Evolutionary conservation across 2,329 filamentous ascomycete species (phyloP).

Genomic region (Verticillium alfalfae): DNA sequence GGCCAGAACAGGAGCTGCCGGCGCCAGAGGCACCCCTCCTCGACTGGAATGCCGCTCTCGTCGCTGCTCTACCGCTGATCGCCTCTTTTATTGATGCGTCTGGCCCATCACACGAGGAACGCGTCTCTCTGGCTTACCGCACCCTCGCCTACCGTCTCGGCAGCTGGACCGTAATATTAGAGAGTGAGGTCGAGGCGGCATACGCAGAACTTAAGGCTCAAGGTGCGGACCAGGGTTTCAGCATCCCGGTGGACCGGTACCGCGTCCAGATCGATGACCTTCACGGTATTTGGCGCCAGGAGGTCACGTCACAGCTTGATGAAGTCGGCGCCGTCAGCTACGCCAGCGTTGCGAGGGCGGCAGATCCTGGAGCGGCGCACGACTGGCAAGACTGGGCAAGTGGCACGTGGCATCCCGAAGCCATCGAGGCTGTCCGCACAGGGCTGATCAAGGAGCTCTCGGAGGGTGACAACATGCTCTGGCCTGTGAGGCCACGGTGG

Average conservation of each 20-base stretch:
- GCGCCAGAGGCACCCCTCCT: neutral
- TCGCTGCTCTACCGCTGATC: conserved; percentile 5
- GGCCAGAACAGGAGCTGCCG: neutral
- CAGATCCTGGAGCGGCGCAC: conserved; percentile 16
- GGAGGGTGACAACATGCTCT: conserved; percentile 34
- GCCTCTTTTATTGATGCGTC: conserved; percentile 3
- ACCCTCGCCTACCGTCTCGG: conserved; percentile 20
- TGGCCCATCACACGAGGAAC: neutral
- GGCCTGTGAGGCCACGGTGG: conserved; percentile 26
- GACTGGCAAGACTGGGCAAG: neutral
- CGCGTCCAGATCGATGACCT: conserved; percentile 4
- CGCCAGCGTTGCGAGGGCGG: conserved; percentile 22
- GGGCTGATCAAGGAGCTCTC: conserved; percentile 37
- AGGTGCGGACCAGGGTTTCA: conserved; percentile 2
- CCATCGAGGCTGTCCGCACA: conserved; percentile 18
- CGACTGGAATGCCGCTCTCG: neutral
- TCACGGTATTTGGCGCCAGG: conserved; percentile 14
- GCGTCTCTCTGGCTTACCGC: conserved; percentile 10
- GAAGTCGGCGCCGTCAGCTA: conserved; percentile 11
- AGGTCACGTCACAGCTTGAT: conserved; percentile 11
- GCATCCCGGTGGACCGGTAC: neutral
- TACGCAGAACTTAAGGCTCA: conserved; percentile 8
- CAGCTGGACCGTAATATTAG: conserved; percentile 10
- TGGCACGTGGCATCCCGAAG: neutral
- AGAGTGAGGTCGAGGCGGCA: neutral